A percentile compares a stretch with the other conserved stretches of the same genome.
These are phyloP conservation scores for Fraxinus angustifolia DNA, from an alignment of 305 asterid genomes.

Conservation along the genomic window DNA sequence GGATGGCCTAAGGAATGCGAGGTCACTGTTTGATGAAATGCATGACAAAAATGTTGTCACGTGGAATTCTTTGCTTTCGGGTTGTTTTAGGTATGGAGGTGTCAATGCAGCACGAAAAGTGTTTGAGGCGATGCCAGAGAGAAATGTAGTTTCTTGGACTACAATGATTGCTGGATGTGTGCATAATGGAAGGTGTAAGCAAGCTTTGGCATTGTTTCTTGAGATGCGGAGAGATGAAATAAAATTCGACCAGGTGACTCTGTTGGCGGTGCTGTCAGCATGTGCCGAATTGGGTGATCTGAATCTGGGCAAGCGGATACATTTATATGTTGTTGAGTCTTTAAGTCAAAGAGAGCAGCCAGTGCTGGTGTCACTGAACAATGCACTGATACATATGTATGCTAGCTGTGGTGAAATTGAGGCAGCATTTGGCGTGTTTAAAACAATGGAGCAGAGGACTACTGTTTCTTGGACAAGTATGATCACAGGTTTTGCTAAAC, in stretches of 20 bases:
- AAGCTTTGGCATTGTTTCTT: constrained; percentile 48
- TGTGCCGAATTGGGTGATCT: constrained; percentile 74
- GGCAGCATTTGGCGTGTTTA: constrained; percentile 53
- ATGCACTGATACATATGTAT: constrained; percentile 77
- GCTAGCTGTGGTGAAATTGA: constrained; percentile 75
- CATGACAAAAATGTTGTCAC: constrained; percentile 51
- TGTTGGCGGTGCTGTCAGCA: constrained; percentile 61
- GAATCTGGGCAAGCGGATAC: constrained; percentile 62
- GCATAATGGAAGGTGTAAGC: constrained; percentile 51
- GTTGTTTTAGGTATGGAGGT: constrained; percentile 45
- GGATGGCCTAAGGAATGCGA: constrained; percentile 38
- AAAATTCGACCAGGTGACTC: constrained; percentile 71
- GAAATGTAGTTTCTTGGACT: constrained; percentile 77
- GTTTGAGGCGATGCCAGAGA: constrained; percentile 56
- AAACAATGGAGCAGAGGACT: constrained; percentile 44
- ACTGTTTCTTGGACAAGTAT: constrained; percentile 72
- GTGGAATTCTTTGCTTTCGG: constrained; percentile 71
- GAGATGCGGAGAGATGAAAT: constrained; percentile 39
- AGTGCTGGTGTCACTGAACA: constrained; percentile 43
- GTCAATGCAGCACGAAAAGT: constrained; percentile 40
- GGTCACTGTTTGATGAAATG: constrained; percentile 63
- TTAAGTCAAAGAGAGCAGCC: constrained; percentile 25
- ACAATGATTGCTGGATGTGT: constrained; percentile 64
- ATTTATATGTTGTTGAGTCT: constrained; percentile 38
- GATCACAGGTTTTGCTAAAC: constrained; percentile 73